phyloP scores from a whole-genome alignment of 805 yeast genomes.

The Spathaspora passalidarum region DNA sequence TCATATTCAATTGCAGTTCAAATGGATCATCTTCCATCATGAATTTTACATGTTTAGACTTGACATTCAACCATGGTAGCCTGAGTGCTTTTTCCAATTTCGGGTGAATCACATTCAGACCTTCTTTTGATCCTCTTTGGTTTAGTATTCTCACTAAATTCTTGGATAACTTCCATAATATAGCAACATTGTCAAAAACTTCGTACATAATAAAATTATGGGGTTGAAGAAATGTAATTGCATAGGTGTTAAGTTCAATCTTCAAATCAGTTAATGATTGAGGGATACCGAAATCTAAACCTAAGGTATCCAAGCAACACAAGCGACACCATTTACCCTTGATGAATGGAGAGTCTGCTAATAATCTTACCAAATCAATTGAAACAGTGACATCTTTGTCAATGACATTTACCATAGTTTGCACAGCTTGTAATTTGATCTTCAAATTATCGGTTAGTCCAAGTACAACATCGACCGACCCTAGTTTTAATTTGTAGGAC shows the following conservation, averaged over 20 bases:
- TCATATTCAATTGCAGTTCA: conserved; percentile 39
- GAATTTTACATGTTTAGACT: conserved; percentile 25
- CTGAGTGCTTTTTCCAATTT: conserved; percentile 24
- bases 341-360: conserved; percentile 52
- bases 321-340: conserved; percentile 50
- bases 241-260: conserved; percentile 19
- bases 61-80: conserved; percentile 27
- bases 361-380: conserved; percentile 34
- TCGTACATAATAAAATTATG: conserved; percentile 35
- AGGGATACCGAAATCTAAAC: conserved; percentile 9
- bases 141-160: conserved; percentile 27
- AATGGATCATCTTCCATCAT: conserved; percentile 45
- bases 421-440: conserved; percentile 40
- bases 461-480: conserved; percentile 22
- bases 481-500: conserved; percentile 12
- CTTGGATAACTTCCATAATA: conserved; percentile 30
- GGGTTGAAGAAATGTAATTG: conserved; percentile 35
- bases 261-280: conserved; percentile 14
- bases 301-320: conserved; percentile 34
- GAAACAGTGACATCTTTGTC: conserved; percentile 9
- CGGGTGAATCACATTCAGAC: conserved; percentile 25
- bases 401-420: conserved; percentile 3
- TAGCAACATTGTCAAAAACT: conserved; percentile 37
- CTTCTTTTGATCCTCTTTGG: conserved; percentile 3
- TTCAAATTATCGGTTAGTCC: conserved; percentile 49